Base-by-base conservation (phyloP, 1,139 yeast genomes). In the Scheffersomyces parashehatae region DNA sequence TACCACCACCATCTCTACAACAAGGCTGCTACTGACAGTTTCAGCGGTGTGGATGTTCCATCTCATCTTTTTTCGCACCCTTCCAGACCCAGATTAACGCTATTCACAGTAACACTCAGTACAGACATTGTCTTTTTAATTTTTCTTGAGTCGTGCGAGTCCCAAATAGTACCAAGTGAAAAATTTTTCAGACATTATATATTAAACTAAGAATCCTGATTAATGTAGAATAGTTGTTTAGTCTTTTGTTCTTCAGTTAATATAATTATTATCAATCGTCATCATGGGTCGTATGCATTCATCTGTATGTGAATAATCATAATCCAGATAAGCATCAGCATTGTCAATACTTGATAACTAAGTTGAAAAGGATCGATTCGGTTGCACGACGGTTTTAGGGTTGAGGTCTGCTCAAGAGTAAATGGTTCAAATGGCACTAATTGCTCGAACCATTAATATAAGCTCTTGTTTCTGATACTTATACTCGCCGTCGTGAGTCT, bases 241-340 rank as follows among this genome's bases (percentile, higher is more conserved):
- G 5, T 15, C 5, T 15, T 31, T n/a, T 31, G 15, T 41, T 50
- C 48, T 47, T 46, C 46, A 44, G 39, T 45, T 31, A 39, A 38
- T 40, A 44, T 44, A 47, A 43, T 45, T 54, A 56, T 48, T 59
- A 59, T 57, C 64, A 74, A 64, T 75, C 68, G 68, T 71, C 77
- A 79, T 74, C 68, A 83, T 83, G 88, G 88, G 85, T 83, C 86
- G 88, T 80, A 78, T 82, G 82, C 88, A 83, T 79, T 81, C 86
- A 75, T 68, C 81, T 72, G 88, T 82, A 82, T 79, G 88, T 82
- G 73, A 59, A 48, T 49, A 46, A 6, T 20, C 26, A 20, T 20
- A 20, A 6, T 51, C 47, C 55, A 48, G 40, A 61, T 62, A 56
- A 20, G 35, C 35, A 31, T 31, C 20, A 14, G 15, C 35, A 31